A percentile compares a stretch with the other conserved stretches of the same genome.
phyloP scores from a whole-genome alignment of 257 asterid species.

The Solanum paucissectum region DNA sequence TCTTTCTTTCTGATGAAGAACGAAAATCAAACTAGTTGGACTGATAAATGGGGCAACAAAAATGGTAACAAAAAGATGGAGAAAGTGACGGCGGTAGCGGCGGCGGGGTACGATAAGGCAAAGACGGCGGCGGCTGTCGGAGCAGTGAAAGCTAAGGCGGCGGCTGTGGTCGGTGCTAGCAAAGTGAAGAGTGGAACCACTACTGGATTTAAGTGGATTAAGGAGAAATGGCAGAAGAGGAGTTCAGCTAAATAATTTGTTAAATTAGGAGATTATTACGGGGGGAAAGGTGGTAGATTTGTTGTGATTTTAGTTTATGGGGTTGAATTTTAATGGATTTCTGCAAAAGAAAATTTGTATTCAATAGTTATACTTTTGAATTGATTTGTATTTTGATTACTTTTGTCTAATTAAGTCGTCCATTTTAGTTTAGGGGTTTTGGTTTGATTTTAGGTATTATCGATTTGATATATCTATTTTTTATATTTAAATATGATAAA shows the following conservation, averaged over 20 bases:
- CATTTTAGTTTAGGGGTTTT: too few species aligned
- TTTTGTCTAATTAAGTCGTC: background rate
- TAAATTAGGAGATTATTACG: background rate
- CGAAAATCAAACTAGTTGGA: constrained; percentile 2
- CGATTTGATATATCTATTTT: too few species aligned
- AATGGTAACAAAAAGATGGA: background rate
- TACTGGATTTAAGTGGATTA: constrained; percentile 10
- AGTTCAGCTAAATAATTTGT: background rate
- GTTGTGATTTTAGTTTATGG: background rate
- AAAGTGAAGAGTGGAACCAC: constrained; percentile 4
- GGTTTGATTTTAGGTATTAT: too few species aligned
- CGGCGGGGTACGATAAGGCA: constrained; percentile 14
- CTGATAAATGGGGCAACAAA: constrained; percentile 2
- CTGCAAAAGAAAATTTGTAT: background rate
- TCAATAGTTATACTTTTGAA: background rate
- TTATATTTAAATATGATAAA: too few species aligned
- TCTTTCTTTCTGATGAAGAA: background rate
- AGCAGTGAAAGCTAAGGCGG: constrained; percentile 12
- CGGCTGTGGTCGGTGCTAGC: background rate
- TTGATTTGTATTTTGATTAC: background rate
- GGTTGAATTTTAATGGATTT: background rate
- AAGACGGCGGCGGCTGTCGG: constrained; percentile 6
- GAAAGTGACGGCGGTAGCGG: constrained; percentile 3
- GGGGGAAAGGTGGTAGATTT: background rate
- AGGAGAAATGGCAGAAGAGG: constrained; percentile 5